A percentile compares a stretch with the other conserved stretches of the same genome.
Evolutionary conservation across 192 early-diverging fungal species (phyloP).

Genomic region (Dispira simplex): DNA sequence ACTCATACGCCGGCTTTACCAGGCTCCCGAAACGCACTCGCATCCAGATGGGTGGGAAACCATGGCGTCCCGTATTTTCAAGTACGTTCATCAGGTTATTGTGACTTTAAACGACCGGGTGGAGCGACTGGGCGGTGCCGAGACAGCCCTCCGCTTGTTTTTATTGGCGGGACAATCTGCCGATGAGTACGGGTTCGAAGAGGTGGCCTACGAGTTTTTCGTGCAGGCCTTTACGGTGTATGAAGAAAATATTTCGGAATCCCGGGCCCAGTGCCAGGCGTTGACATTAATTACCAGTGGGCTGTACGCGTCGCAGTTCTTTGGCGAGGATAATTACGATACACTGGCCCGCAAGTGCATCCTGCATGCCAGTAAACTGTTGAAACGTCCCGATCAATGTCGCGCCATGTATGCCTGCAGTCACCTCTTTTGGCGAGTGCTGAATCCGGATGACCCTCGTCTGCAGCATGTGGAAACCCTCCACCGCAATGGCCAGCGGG

Average conservation of each 20-base stretch:
- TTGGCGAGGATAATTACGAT: conserved; percentile 87
- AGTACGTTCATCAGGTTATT: conserved; percentile 80
- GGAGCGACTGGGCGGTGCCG: conserved; percentile 36
- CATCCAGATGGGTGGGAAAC: conserved; percentile 34
- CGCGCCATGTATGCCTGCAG: conserved; percentile 65
- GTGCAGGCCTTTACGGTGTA: conserved; percentile 95
- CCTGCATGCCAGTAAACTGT: conserved; percentile 73
- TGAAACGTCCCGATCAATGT: conserved; percentile 93
- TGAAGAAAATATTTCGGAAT: conserved; percentile 91
- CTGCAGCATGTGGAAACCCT: conserved; percentile 26
- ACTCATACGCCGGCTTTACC: conserved; percentile 29
- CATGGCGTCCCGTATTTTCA: conserved; percentile 59
- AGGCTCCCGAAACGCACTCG: background rate
- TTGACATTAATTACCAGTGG: conserved; percentile 79
- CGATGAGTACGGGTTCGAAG: conserved; percentile 76
- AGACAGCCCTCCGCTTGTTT: conserved; percentile 64
- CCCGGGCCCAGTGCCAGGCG: conserved; percentile 77
- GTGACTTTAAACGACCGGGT: conserved; percentile 50
- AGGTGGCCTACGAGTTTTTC: conserved; percentile 94
- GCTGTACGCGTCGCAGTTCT: conserved; percentile 64
- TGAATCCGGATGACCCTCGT: conserved; percentile 24
- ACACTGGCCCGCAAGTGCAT: conserved; percentile 85
- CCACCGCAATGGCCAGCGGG: conserved; percentile 77
- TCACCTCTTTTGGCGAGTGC: conserved; percentile 83
- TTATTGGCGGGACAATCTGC: conserved; percentile 76